Conservation (phyloP, 257 asterid genomes). For the Solanum sejunctum region DNA sequence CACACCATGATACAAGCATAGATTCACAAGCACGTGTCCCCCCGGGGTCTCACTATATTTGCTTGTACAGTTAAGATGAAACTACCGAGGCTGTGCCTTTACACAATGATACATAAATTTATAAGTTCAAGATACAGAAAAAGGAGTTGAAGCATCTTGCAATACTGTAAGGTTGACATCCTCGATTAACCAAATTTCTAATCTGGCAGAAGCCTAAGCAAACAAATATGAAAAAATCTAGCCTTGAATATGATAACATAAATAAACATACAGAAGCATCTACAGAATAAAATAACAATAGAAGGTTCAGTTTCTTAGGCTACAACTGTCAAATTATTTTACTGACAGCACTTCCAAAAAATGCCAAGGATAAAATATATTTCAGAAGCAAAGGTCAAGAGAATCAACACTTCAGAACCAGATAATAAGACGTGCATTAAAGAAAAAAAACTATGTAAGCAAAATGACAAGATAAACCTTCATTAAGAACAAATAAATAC, state of each 20-base stretch:
- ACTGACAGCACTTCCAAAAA: background rate
- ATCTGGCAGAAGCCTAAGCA: conserved; percentile 5
- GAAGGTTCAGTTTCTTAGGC: conserved; percentile 10
- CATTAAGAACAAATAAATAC: background rate
- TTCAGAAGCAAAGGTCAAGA: conserved; percentile 4
- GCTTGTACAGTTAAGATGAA: background rate
- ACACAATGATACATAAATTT: background rate
- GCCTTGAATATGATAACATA: background rate
- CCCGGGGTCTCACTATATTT: background rate
- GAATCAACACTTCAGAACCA: background rate
- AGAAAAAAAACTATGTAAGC: background rate
- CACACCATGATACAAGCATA: background rate
- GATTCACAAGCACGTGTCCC: background rate
- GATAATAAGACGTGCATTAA: background rate
- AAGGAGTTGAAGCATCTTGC: conserved; percentile 1
- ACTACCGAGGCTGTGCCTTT: background rate
- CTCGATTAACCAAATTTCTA: conserved; percentile 8
- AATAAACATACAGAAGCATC: conserved; percentile 2
- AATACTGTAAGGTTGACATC: conserved; percentile 12
- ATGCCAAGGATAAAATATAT: background rate
- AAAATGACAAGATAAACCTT: background rate
- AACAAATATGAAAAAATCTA: background rate
- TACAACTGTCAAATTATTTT: background rate
- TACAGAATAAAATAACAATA: background rate
- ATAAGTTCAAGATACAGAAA: conserved; percentile 1